Evolutionary conservation across 768 basidiomycete genomes (phyloP).

Genomic region (Crepidotus variabilis): DNA sequence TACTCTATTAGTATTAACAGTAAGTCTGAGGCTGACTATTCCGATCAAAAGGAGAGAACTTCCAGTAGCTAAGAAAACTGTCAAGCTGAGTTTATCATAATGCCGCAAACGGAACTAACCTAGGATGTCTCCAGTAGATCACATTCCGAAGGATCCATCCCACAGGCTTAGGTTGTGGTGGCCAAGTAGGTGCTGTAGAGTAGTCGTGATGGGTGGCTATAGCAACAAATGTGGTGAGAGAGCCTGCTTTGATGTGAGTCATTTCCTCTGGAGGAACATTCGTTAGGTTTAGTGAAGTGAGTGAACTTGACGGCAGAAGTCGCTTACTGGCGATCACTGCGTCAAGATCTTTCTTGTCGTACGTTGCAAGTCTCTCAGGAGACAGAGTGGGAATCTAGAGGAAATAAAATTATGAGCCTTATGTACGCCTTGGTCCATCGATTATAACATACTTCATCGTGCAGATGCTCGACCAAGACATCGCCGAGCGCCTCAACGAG

Average conservation of each 20-base stretch:
- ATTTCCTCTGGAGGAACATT: background rate
- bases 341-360: slow-evolving; percentile 3
- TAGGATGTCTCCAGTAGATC: slow-evolving; percentile 7
- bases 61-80: slow-evolving; percentile 5
- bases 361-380: background rate
- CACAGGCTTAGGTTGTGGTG: slow-evolving; percentile 10
- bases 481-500: slow-evolving; percentile 6
- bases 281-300: background rate
- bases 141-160: slow-evolving; percentile 13
- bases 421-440: too few species aligned
- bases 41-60: slow-evolving; percentile 1
- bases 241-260: slow-evolving; percentile 1
- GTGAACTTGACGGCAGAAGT: background rate
- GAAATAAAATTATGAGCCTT: background rate
- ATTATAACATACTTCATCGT: slow-evolving; percentile 5
- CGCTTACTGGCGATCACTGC: background rate
- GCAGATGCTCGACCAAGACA: background rate
- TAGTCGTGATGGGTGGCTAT: slow-evolving; percentile 5
- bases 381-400: background rate
- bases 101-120: background rate
- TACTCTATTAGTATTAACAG: too few species aligned
- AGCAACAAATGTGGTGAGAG: background rate
- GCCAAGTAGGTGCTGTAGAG: slow-evolving; percentile 9
- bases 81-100: background rate
- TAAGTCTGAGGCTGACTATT: background rate